phyloP scores from a whole-genome alignment of 2,329 filamentous ascomycete genomes.

The Westerdykella sp. region DNA sequence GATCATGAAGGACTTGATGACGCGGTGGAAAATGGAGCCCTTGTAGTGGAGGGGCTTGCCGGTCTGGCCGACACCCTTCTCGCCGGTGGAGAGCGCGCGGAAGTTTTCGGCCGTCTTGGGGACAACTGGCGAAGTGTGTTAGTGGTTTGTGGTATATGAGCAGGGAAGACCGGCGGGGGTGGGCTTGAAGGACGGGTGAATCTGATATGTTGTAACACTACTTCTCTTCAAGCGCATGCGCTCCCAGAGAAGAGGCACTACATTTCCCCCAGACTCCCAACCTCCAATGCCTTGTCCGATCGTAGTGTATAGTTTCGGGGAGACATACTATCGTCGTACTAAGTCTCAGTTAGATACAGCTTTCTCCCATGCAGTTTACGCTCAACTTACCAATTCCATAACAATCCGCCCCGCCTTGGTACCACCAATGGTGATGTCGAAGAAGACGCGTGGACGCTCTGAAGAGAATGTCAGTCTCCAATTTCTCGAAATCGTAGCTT shows the following conservation, averaged over 20 bases:
- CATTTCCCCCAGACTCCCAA: no score
- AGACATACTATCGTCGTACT: constrained; percentile 41
- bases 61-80: constrained; percentile 76
- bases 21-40: constrained; percentile 83
- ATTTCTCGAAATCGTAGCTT: no score
- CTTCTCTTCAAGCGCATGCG: no score
- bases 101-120: constrained; percentile 98
- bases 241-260: no score
- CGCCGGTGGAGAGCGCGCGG: constrained; percentile 85
- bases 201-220: not conserved
- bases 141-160: not conserved
- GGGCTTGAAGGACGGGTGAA: not conserved
- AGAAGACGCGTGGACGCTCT: constrained; percentile 77
- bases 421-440: constrained; percentile 80
- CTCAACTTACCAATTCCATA: constrained; percentile 67
- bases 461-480: no score
- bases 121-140: constrained; percentile 49
- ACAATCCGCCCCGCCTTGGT: constrained; percentile 68
- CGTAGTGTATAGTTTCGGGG: not conserved
- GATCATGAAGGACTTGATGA: constrained; percentile 99
- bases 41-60: constrained; percentile 92
- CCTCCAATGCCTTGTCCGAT: not conserved
- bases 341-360: constrained; percentile 7
- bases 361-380: not conserved
- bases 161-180: not conserved